Evolutionary conservation across 352 stramenopile genomes (phyloP), one percentile per base, ranked within the genome.

Genomic region (Poterioochromonas sp.): DNA sequence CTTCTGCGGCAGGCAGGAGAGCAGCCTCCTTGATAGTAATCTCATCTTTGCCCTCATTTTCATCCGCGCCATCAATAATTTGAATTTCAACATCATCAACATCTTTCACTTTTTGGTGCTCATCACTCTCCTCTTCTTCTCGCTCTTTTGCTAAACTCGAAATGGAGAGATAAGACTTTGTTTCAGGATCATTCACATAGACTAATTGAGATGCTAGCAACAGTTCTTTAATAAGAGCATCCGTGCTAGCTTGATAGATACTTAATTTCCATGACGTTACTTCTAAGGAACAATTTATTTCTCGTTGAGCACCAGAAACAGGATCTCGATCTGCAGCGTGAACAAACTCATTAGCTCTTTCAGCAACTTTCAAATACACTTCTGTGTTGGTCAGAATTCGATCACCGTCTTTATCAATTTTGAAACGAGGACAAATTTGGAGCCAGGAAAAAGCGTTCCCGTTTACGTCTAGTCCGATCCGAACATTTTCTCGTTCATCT

Each of bases 231-330:
- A 73, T 18, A 40, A 65, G 2, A 32, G 37, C 29, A 29, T 77
- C 69, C n/a, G 41, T 73, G 32, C 35, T 29, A 44, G 3, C 73
- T 32, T 77, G 69, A 43, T 47, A 77, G 37, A 51, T 58, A 39
- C 47, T 58, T 29, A 83, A 26, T 39, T 74, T 77, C 78, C 78
- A 83, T 32, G 62, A 77, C 1, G 79, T 83, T 29, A 53, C 41
- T 76, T 83, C 80, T n/a, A 83, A 79, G 0, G 80, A 80, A 63
- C 79, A 83, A 70, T 83, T 83, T 47, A 83, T 60, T 71, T 83
- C 80, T 20, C 79, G 3, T 5, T 69, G 44, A 35, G 2, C 34
- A 22, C 54, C 62, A 49, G 68, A 5, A 1, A 34, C 60, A 35
- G 79, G 51, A 47, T 43, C 18, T n/a, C 80, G 68, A 62, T 81